These are phyloP conservation scores for Cercospora canescens DNA, from an alignment of 2,329 filamentous ascomycete genomes.

Conservation along the genomic window DNA sequence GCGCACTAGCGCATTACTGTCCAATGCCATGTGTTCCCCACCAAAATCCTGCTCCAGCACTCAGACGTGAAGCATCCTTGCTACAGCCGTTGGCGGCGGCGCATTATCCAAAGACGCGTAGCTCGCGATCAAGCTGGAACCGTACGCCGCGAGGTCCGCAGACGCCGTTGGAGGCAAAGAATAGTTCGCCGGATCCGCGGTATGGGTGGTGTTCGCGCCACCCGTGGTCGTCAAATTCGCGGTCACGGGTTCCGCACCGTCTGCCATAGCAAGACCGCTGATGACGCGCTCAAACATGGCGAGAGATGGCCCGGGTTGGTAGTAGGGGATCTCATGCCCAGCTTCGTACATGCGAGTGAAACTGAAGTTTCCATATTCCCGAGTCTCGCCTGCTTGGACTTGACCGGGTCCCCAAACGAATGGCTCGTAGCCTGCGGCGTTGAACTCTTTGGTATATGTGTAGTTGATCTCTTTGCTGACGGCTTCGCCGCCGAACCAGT, in stretches of 20 bases:
- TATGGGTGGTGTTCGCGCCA: constrained; percentile 41
- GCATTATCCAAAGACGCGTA: constrained; percentile 14
- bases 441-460: constrained; percentile 40
- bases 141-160: constrained; percentile 8
- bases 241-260: constrained; percentile 43
- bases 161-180: constrained; percentile 31
- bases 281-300: constrained; percentile 53
- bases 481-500: constrained; percentile 45
- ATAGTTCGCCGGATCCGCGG: constrained; percentile 31
- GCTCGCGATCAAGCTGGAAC: constrained; percentile 15
- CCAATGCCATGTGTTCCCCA: background rate
- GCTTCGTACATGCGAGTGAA: constrained; percentile 53
- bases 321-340: constrained; percentile 55
- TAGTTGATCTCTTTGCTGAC: constrained; percentile 41
- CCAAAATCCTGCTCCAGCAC: background rate
- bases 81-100: constrained; percentile 5
- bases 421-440: constrained; percentile 45
- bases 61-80: background rate
- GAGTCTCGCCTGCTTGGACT: constrained; percentile 54
- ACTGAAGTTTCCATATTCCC: constrained; percentile 52
- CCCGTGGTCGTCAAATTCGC: constrained; percentile 37
- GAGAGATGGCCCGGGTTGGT: constrained; percentile 49
- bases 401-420: constrained; percentile 47
- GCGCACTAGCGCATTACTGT: background rate
- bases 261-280: constrained; percentile 50